Conservation (phyloP, 371 early-diverging fungal genomes). For the Phascolomyces articulosus region DNA sequence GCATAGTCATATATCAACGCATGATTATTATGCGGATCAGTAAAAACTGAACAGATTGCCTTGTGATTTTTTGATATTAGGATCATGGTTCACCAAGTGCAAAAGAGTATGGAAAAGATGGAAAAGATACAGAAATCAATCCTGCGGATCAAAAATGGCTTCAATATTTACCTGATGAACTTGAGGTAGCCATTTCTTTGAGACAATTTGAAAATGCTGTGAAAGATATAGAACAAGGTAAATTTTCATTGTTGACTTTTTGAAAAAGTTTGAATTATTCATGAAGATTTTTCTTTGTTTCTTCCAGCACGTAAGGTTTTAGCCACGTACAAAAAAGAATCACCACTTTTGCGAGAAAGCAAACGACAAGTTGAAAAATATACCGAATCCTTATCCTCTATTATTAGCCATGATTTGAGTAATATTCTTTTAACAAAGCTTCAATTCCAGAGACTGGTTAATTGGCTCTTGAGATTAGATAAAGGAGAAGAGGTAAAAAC, state of each 20-base stretch:
- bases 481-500: constrained; percentile 69
- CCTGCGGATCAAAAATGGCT: constrained; percentile 65
- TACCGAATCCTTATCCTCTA: constrained; percentile 62
- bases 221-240: constrained; percentile 71
- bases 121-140: constrained; percentile 20
- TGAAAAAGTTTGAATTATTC: too few relatives aligned
- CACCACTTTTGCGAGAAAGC: constrained; percentile 51
- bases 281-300: not conserved
- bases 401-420: constrained; percentile 76
- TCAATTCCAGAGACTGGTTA: constrained; percentile 80
- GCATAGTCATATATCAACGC: too few relatives aligned
- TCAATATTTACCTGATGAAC: constrained; percentile 77
- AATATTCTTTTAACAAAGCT: constrained; percentile 79
- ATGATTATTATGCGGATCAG: too few relatives aligned
- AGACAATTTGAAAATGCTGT: constrained; percentile 88
- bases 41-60: too few relatives aligned
- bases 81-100: not conserved
- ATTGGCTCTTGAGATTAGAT: constrained; percentile 79
- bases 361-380: constrained; percentile 65
- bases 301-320: constrained; percentile 43
- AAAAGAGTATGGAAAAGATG: not conserved
- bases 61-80: constrained; percentile 5
- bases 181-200: constrained; percentile 89
- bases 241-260: too few relatives aligned
- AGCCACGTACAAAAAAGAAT: constrained; percentile 35